phyloP scores from a whole-genome alignment of 306 rosid genomes.

The Cotoneaster glaucophyllus region DNA sequence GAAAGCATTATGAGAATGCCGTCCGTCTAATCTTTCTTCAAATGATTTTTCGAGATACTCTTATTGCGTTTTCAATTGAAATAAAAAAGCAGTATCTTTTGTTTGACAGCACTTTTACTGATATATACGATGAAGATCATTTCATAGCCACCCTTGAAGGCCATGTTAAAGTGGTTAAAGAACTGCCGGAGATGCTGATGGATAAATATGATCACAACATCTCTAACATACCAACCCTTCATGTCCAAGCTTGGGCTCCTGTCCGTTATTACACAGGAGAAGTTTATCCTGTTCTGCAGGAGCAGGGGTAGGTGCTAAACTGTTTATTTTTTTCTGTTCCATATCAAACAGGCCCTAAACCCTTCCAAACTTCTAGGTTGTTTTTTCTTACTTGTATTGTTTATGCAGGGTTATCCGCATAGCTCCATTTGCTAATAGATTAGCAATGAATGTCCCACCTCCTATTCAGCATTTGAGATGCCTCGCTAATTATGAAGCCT shows the following conservation, averaged over 20 bases:
- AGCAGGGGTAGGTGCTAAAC: slow-evolving; percentile 59
- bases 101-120: slow-evolving; percentile 61
- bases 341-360: background rate
- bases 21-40: background rate
- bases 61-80: background rate
- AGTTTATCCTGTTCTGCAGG: slow-evolving; percentile 71
- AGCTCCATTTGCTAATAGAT: slow-evolving; percentile 90
- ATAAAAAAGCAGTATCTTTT: background rate
- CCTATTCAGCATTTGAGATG: slow-evolving; percentile 84
- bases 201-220: slow-evolving; percentile 61
- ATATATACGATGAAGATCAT: slow-evolving; percentile 83
- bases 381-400: slow-evolving; percentile 3
- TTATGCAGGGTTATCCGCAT: slow-evolving; percentile 73
- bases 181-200: slow-evolving; percentile 64
- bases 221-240: slow-evolving; percentile 60
- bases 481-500: slow-evolving; percentile 78
- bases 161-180: slow-evolving; percentile 84
- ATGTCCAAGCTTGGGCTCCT: slow-evolving; percentile 87
- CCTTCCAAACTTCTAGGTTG: background rate
- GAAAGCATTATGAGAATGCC: background rate
- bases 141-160: slow-evolving; percentile 78
- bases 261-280: slow-evolving; percentile 64
- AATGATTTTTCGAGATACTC: background rate
- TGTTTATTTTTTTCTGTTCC: slow-evolving; percentile 6
- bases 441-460: slow-evolving; percentile 92